Base-by-base conservation (phyloP, 768 basidiomycete genomes). In the Amanita polypyramis region DNA sequence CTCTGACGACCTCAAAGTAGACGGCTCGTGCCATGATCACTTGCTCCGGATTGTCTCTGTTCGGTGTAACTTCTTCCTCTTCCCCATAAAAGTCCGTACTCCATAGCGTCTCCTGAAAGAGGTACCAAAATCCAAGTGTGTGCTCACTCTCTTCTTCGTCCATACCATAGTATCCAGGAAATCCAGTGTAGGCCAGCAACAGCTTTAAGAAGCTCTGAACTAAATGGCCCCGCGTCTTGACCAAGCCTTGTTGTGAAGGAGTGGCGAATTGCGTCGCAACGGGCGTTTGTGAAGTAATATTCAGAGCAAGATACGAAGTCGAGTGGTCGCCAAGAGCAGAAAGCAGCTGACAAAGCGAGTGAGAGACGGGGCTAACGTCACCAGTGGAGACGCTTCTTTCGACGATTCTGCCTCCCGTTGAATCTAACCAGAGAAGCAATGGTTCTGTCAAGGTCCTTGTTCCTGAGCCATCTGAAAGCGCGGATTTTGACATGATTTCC, bases 141-240 rank as follows among this genome's bases (percentile, higher is more conserved):
- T 84, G 75, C 63, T 94, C 90, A 56, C 87, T 92, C 58, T 87
- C 82, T 42, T 89, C 85, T 60, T 94, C 93, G 40, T 94, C 91
- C 0, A 77, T 74, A 1, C 85, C 87, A 57, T 82, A 89, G 51
- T 77, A 79, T 0, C 89, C 90, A 0, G 81, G 78, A 8, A 69
- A 63, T 1, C 79, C 82, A 0, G 88, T 89, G 52, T 86, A 85
- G 14, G 79, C 73, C 15, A 96, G 64, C 42, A 94, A 60, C 9
- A 87, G 62, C 4, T 76, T 73, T 2, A 97, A 66, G 56, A 86
- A 89, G 0, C 70, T 74, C 55, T 93, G 91, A 0, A 77, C 72
- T 10, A 82, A 70, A 11, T 76, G 70, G 0, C 66, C 69, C 49
- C 70, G 69, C 1, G 72, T 69, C 37, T 67, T 66, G 3, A 55